Conservation (phyloP, 805 yeast species). For the Candida pini region DNA sequence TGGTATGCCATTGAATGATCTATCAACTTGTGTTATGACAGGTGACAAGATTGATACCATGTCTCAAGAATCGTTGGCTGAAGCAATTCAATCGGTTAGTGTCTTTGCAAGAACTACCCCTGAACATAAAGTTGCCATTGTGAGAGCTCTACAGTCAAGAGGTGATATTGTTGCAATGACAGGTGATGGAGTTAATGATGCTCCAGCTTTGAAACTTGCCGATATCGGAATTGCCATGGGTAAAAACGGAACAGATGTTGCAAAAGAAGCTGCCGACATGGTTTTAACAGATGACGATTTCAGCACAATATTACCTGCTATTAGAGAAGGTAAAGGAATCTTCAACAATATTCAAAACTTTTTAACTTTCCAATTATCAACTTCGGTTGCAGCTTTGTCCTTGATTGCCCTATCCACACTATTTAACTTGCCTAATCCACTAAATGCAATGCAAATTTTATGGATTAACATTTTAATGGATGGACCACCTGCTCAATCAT, state of each 20-base stretch:
- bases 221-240: constrained; percentile 96
- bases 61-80: constrained; percentile 66
- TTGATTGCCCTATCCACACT: constrained; percentile 83
- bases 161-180: constrained; percentile 98
- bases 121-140: constrained; percentile 86
- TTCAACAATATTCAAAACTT: constrained; percentile 94
- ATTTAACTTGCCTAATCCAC: constrained; percentile 85
- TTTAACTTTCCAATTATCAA: constrained; percentile 90
- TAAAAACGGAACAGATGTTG: constrained; percentile 93
- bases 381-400: constrained; percentile 91
- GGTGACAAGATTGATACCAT: constrained; percentile 80
- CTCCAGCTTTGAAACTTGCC: constrained; percentile 95
- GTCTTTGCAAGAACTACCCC: constrained; percentile 95
- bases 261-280: constrained; percentile 98
- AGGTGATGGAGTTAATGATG: constrained; percentile 99
- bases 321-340: constrained; percentile 96
- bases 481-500: constrained; percentile 97
- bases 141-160: constrained; percentile 79
- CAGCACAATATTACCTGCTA: constrained; percentile 87
- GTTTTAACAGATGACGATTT: constrained; percentile 95
- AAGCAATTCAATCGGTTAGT: constrained; percentile 74
- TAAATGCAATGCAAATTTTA: constrained; percentile 96
- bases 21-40: constrained; percentile 63
- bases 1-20: constrained; percentile 74
- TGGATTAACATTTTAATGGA: constrained; percentile 98